Evolutionary conservation across 257 asterid genomes (phyloP).

Genomic region (Lantana camara): DNA sequence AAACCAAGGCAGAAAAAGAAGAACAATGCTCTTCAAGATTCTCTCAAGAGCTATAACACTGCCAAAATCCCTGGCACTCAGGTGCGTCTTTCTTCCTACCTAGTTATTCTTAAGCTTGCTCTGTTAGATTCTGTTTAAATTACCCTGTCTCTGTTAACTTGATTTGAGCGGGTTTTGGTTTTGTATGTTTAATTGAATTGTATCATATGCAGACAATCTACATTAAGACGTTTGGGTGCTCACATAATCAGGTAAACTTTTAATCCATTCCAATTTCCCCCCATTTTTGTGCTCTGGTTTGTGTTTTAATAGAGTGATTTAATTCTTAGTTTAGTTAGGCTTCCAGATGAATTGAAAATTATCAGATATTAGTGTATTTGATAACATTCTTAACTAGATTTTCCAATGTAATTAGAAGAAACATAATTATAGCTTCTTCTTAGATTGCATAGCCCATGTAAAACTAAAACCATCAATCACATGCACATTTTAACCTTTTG

Average conservation of each 20-base stretch:
- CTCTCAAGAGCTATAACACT: slow-evolving; percentile 38
- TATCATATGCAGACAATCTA: slow-evolving; percentile 72
- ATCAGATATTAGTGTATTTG: too few species aligned
- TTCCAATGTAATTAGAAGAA: too few species aligned
- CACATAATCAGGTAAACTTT: slow-evolving; percentile 77
- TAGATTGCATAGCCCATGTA: not conserved
- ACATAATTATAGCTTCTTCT: not conserved
- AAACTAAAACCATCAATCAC: too few species aligned
- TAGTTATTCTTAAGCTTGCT: not conserved
- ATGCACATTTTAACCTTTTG: not conserved
- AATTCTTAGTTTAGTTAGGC: not conserved
- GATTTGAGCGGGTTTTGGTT: not conserved
- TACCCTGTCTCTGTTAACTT: not conserved
- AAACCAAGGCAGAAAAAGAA: slow-evolving; percentile 49
- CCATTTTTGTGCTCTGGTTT: not conserved
- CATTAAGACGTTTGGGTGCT: slow-evolving; percentile 92
- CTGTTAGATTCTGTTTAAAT: not conserved
- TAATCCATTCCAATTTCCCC: not conserved
- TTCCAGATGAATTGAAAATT: too few species aligned
- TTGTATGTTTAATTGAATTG: slow-evolving; percentile 4
- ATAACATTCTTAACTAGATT: too few species aligned
- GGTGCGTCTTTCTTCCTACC: slow-evolving; percentile 37
- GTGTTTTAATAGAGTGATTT: slow-evolving; percentile 2
- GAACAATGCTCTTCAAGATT: slow-evolving; percentile 38
- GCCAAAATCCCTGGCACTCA: slow-evolving; percentile 88